A percentile compares a stretch with the other conserved stretches of the same genome.
phyloP scores from a whole-genome alignment of 2,329 filamentous ascomycete species.

The Penicillium sp. region DNA sequence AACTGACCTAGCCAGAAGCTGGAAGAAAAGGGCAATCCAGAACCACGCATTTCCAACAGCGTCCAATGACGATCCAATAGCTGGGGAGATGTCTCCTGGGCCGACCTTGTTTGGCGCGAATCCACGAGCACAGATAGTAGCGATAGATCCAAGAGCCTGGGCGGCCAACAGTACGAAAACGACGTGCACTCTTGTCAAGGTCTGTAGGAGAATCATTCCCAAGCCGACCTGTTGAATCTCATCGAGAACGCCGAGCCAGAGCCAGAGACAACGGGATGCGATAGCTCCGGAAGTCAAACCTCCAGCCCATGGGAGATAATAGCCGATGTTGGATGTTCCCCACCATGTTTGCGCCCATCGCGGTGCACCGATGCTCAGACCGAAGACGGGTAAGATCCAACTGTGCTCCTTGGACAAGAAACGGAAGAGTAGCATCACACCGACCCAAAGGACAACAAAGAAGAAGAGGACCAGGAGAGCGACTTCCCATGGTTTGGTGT shows the following conservation, averaged over 20 bases:
- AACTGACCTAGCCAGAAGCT: conserved; percentile 60
- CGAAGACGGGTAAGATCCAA: conserved; percentile 68
- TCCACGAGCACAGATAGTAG: conserved; percentile 62
- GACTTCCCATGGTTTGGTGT: conserved; percentile 58
- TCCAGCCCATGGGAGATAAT: conserved; percentile 61
- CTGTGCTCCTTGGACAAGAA: conserved; percentile 60
- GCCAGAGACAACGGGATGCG: conserved; percentile 59
- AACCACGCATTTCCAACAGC: conserved; percentile 56
- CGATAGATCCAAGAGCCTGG: conserved; percentile 61
- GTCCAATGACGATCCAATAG: conserved; percentile 52
- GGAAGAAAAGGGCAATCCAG: conserved; percentile 60
- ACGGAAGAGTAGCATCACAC: conserved; percentile 49
- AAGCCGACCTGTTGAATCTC: conserved; percentile 65
- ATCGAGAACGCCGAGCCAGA: conserved; percentile 67
- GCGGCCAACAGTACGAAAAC: conserved; percentile 59
- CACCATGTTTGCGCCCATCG: conserved; percentile 69
- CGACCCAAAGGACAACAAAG: conserved; percentile 58
- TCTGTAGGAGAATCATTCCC: conserved; percentile 67
- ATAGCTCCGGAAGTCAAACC: conserved; percentile 55
- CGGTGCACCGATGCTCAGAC: conserved; percentile 63
- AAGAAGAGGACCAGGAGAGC: conserved; percentile 51
- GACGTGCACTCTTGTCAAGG: conserved; percentile 64
- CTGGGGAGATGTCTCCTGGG: conserved; percentile 62
- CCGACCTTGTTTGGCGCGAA: conserved; percentile 62
- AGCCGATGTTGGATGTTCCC: conserved; percentile 60